Evolutionary conservation across 2,329 filamentous ascomycete species (phyloP), one percentile per base, ranked within the genome.

Genomic region (Leptographium radiaticola): DNA sequence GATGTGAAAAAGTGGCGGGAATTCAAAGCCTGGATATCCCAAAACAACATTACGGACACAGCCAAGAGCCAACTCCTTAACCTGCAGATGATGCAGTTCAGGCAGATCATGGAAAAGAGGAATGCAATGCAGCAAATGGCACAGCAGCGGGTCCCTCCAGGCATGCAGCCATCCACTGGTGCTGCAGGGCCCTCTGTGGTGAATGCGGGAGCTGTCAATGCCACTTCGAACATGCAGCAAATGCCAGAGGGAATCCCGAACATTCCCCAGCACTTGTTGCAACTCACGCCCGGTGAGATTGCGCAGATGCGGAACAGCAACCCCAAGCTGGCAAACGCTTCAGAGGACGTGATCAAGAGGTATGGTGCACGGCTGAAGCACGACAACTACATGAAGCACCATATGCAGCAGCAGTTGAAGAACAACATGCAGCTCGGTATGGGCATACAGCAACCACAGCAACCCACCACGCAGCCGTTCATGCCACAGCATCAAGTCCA

Each of bases 1-100:
- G 71, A 75, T 0, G 60, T 74, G 6, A 75, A 74, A 62, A 77
- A 73, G 57, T 77, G 75, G 75, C 64, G 65, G 16, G 71, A 75
- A 4, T 62, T 77, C 12, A 73, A 72, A 59, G 55, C 59, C 2
- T 75, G 71, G 69, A 58, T 74, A 5, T 57, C 56, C 11, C 66
- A 68, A 51, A 71, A 70, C 49, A 68, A 65, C 50, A 55, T 71
- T 1, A 58, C 67, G 0, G 63, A 64, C 6, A 56, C 63, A 2
- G 51, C 66, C 10, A 66, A 67, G 25, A 58, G 53, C 7, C 66
- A 68, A 52, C 63, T 75, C 13, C 56, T 56, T 4, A 56, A 54
- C 2, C 51, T 70, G 7, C 73, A 75, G 54, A 60, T 67, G 18
- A 62, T 63, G 50, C 73, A 75, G 52, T 75, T 74, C 53, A 63